Evolutionary conservation across 805 yeast species (phyloP), one percentile per base, ranked within the genome.

Genomic region (Saccharomycopsis javanensis): DNA sequence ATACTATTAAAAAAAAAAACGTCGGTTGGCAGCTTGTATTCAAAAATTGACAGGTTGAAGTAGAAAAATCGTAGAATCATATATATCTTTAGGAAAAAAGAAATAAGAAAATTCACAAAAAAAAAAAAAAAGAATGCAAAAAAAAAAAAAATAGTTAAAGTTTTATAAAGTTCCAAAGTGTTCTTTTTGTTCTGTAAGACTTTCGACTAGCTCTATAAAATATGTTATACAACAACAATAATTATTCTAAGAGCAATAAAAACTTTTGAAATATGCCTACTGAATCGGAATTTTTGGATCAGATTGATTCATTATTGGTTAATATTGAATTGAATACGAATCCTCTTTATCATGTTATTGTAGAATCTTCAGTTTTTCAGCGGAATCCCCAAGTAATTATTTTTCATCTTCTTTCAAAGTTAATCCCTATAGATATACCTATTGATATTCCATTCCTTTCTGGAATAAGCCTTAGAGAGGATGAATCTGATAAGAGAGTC

Each of bases 261-360:
- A 4, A 31, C 35, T 11, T 11, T 31, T 31, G 11, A 15, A 31
- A 31, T 31, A 42, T 42, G 48, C 23, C 48, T 20, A 20, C n/a
- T 42, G 48, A 42, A 20, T 42, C 48, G 11, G 48, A 42, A 16
- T 18, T 42, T 4, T 42, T 42, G 48, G 48, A 42, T 42, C 48
- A 42, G 48, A 23, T 42, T 20, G 48, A 42, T 42, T 42, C 48
- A 8, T 31, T 60, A 15, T 15, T 53, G 13, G 56, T 34, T 35
- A 57, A 57, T 27, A 57, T 57, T 25, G 58, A 51, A 38, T 42
- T 59, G n/a, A 57, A 59, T 23, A 33, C 53, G 20, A 45, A 50
- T 11, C 35, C 61, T 2, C n/a, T 57, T 11, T 15, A 23, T 33
- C 37, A 45, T 15, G 27, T 54, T 5, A 51, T 58, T 25, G n/a